Evolutionary conservation across 495 filamentous ascomycete species (phyloP).

Genomic region (Tuber borchii): DNA sequence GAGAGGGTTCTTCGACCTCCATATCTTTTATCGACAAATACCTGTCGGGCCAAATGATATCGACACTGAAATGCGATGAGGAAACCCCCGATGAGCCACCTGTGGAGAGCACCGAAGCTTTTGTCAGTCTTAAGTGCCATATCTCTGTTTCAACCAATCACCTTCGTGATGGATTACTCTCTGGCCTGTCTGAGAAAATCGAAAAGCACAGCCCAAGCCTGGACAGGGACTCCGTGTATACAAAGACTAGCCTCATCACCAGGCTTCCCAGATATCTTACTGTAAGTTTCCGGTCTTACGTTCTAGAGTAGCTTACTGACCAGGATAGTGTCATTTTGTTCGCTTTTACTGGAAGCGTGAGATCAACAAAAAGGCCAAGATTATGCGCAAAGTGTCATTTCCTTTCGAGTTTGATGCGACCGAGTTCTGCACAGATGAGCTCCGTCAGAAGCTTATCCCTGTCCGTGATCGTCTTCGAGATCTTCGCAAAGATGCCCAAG

Average conservation of each 20-base stretch:
- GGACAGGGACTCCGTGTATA: conserved; percentile 74
- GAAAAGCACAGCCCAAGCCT: conserved; percentile 78
- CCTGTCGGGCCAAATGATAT: conserved; percentile 71
- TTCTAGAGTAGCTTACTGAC: conserved; percentile 18
- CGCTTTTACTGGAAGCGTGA: conserved; percentile 96
- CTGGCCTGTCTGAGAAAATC: conserved; percentile 76
- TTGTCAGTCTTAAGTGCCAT: conserved; percentile 92
- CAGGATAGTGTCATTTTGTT: conserved; percentile 63
- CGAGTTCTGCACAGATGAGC: conserved; percentile 89
- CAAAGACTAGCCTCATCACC: conserved; percentile 79
- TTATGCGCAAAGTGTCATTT: conserved; percentile 97
- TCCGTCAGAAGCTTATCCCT: conserved; percentile 74
- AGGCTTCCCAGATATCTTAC: conserved; percentile 90
- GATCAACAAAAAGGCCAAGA: conserved; percentile 96
- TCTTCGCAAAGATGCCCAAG: conserved; percentile 86
- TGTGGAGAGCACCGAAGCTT: conserved; percentile 59
- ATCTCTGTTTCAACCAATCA: conserved; percentile 82
- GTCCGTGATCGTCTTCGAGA: conserved; percentile 93
- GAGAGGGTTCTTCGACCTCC: conserved; percentile 46
- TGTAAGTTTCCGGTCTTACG: conserved; percentile 45
- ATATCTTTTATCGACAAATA: conserved; percentile 83
- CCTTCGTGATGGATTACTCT: conserved; percentile 74
- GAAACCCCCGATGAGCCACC: conserved; percentile 63
- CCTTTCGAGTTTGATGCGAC: conserved; percentile 86
- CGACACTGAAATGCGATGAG: conserved; percentile 75